Base-by-base conservation (phyloP, 306 rosid genomes). In the Cicer yamashitae region DNA sequence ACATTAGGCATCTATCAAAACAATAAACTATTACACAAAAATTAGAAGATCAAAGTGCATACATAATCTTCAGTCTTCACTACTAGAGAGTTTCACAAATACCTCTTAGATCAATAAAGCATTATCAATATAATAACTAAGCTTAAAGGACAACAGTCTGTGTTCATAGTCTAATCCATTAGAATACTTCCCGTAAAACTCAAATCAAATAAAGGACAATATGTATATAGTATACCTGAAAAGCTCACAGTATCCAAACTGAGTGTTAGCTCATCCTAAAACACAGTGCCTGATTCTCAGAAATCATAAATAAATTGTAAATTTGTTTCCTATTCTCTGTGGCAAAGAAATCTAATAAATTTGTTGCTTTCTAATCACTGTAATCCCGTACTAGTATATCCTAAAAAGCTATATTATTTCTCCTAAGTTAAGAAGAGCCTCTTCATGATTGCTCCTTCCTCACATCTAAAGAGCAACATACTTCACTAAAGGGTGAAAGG, bases 1-100 rank as follows among this genome's bases (percentile, higher is more conserved):
- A 58, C 15, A 73, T 22, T 61, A 30, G 8, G 69, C 69, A 39
- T 39, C 25, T 9, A 62, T 62, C 48, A 62, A 39, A 62, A 46
- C 52, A 46, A 46, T 47, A 15, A 47, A 2, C 52, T 47, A 14
- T 7, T 5, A 47, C 7, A 14, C 20, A 18, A 1, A 10, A 51
- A 64, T 52, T 44, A 56, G n/a, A 67, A 30, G 66, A 44, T 40
- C 46, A 67, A 67, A 54, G 40, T 8, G 30, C 30, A 25, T 25
- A 25, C 3, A 25, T 25, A 25, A 3, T 25, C 30, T 25, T 25
- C 30, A 25, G 3, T 3, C 57, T 44, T 44, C 48, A 44, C 13
- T 9, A 44, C 48, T 44, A 44, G 1, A 9, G 12, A 44, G 12
- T 6, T 44, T 44, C 48, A 44, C 48, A 7, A 7, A 1, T 10